phyloP scores from a whole-genome alignment of 108 stramenopile species.

The Stephanodiscus minutulus region DNA sequence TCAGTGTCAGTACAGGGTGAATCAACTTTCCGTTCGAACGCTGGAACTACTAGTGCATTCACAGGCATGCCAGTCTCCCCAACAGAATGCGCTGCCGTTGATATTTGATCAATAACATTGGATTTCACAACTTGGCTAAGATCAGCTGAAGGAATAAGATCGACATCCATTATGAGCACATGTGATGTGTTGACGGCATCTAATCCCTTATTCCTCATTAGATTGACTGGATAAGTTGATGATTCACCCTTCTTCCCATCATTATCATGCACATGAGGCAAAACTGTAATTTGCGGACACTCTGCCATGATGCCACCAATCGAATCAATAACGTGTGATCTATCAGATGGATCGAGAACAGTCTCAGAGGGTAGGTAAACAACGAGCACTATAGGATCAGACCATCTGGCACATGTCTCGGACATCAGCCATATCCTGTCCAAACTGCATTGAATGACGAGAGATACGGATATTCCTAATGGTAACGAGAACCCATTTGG shows the following conservation, averaged over 20 bases:
- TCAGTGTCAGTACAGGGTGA: constrained; percentile 52
- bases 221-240: constrained; percentile 87
- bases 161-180: constrained; percentile 87
- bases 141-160: constrained; percentile 81
- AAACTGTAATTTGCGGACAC: constrained; percentile 64
- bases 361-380: constrained; percentile 52
- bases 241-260: constrained; percentile 29
- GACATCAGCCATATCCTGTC: constrained; percentile 75
- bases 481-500: constrained; percentile 27
- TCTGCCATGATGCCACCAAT: constrained; percentile 28
- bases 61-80: constrained; percentile 8
- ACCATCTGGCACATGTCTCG: constrained; percentile 74
- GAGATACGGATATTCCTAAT: constrained; percentile 37
- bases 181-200: constrained; percentile 83
- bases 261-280: constrained; percentile 45
- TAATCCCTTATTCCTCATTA: constrained; percentile 87
- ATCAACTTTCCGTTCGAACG: constrained; percentile 72
- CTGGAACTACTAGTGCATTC: constrained; percentile 82
- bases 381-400: constrained; percentile 73
- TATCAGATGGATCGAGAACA: constrained; percentile 12
- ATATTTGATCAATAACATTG: constrained; percentile 44
- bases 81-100: constrained; percentile 9
- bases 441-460: constrained; percentile 73
- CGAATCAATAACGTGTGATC: constrained; percentile 25
- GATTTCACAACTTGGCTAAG: constrained; percentile 47